Conservation (phyloP, 2,329 filamentous ascomycete genomes). For the Alternaria panax region DNA sequence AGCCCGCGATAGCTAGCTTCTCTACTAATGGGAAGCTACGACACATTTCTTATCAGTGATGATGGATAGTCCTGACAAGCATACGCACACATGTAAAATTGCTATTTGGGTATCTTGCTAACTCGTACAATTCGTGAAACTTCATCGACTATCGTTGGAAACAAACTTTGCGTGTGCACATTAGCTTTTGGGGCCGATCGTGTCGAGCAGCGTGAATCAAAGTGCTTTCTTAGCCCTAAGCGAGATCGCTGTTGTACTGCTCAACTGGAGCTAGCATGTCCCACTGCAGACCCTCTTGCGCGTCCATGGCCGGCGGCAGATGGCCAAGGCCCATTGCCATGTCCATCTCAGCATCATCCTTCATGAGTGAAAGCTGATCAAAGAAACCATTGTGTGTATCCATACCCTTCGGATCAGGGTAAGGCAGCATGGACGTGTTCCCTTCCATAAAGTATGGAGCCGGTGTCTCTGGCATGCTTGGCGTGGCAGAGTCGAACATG, state of each 20-base stretch:
- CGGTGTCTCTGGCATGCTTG: slow-evolving; percentile 46
- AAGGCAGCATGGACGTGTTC: slow-evolving; percentile 9
- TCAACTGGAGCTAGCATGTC: slow-evolving; percentile 38
- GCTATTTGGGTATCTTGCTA: slow-evolving; percentile 3
- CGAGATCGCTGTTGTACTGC: slow-evolving; percentile 30
- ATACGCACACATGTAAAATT: background rate
- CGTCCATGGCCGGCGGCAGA: slow-evolving; percentile 31
- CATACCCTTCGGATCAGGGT: slow-evolving; percentile 7
- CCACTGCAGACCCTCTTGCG: slow-evolving; percentile 28
- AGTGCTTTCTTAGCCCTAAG: background rate
- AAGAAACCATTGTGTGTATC: slow-evolving; percentile 6
- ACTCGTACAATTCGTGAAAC: background rate
- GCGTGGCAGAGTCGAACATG: slow-evolving; percentile 34
- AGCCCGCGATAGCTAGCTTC: too few relatives aligned
- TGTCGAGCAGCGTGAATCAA: background rate
- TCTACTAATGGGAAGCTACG: too few relatives aligned
- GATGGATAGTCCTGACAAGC: too few relatives aligned
- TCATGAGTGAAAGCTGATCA: slow-evolving; percentile 23
- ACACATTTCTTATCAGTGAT: too few relatives aligned
- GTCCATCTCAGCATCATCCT: slow-evolving; percentile 37
- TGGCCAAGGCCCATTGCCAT: slow-evolving; percentile 29
- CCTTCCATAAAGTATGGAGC: slow-evolving; percentile 31
- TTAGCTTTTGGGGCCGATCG: background rate
- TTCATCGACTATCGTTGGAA: background rate
- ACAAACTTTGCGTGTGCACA: background rate